Evolutionary conservation across 1,139 yeast genomes (phyloP).

Genomic region (Yamadazyma atlantica): DNA sequence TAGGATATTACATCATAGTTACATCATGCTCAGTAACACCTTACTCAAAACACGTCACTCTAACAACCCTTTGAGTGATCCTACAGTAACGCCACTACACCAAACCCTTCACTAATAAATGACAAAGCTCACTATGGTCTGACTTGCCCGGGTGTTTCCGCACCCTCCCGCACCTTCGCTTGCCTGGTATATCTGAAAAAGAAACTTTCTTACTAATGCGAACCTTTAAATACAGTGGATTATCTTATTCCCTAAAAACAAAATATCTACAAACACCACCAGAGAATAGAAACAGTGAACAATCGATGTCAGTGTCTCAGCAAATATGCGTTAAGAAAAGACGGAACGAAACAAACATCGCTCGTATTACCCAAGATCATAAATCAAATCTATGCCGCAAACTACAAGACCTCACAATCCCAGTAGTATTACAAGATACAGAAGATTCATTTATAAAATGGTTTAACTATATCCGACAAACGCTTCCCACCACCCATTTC

Average conservation of each 20-base stretch:
- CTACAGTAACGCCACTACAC: too few relatives aligned
- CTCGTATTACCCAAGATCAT: neutral
- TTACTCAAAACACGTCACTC: too few relatives aligned
- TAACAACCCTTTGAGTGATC: too few relatives aligned
- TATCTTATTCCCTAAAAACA: too few relatives aligned
- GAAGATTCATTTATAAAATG: constrained; percentile 14
- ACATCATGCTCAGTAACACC: too few relatives aligned
- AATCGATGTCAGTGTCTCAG: neutral
- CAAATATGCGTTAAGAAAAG: neutral
- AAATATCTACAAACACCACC: too few relatives aligned
- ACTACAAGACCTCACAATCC: constrained; percentile 10
- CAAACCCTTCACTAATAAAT: too few relatives aligned
- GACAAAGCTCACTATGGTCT: neutral
- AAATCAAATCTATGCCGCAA: constrained; percentile 4
- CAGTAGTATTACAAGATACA: constrained; percentile 9
- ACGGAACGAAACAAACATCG: neutral
- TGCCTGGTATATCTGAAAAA: neutral
- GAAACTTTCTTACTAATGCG: neutral
- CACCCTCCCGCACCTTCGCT: too few relatives aligned
- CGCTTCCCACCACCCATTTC: constrained; percentile 11
- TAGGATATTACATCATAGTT: too few relatives aligned
- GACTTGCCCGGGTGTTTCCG: neutral
- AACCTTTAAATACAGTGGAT: too few relatives aligned
- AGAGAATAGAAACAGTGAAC: too few relatives aligned
- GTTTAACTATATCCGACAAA: constrained; percentile 10